Percentiles rank a stretch among this genome's conserved stretches.
Evolutionary conservation across 768 basidiomycete species (phyloP).

Genomic region (Exidia glandulosa): DNA sequence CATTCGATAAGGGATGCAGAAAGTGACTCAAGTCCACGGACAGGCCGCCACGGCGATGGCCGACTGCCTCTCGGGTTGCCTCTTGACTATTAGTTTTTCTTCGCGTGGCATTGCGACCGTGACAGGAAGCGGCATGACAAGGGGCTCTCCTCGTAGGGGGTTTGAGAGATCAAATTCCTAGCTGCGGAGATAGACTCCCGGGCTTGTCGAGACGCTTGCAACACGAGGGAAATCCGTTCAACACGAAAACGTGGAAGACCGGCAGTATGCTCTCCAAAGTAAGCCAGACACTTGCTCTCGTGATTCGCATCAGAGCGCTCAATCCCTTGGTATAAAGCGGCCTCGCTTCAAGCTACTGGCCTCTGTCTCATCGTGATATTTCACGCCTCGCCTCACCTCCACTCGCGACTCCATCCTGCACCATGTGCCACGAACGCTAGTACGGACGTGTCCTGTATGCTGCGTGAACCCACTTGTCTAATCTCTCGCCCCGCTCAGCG

Average conservation of each 20-base stretch:
- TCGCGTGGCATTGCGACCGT: too few species aligned
- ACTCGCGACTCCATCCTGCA: neutral
- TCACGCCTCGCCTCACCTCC: neutral
- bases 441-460: neutral
- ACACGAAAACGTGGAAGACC: neutral
- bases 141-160: neutral
- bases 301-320: neutral
- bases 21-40: too few species aligned
- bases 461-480: neutral
- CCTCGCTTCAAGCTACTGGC: neutral
- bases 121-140: neutral
- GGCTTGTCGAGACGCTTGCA: neutral
- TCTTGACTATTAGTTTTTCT: too few species aligned
- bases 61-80: too few species aligned
- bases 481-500: neutral
- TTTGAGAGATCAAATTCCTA: neutral
- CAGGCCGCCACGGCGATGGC: too few species aligned
- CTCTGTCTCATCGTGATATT: neutral
- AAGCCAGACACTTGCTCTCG: neutral
- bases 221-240: neutral
- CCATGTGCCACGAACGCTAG: neutral
- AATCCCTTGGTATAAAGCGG: neutral
- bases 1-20: too few species aligned
- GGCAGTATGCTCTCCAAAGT: neutral
- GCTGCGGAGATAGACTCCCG: neutral